A percentile compares a stretch with the other conserved stretches of the same genome.
phyloP scores from a whole-genome alignment of 306 rosid species.

The Gleditsia sinensis region DNA sequence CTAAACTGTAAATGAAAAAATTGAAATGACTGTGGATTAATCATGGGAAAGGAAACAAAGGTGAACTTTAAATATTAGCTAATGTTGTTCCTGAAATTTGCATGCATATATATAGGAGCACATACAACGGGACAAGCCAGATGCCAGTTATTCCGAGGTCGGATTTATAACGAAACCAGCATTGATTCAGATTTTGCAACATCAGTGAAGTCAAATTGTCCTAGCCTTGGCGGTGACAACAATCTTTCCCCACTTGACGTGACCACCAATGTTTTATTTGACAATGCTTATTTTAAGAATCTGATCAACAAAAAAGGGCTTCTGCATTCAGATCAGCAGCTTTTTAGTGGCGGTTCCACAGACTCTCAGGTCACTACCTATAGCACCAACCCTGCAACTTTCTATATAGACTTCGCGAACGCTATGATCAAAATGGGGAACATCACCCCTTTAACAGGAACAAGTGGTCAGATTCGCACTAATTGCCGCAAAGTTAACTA shows the following conservation, averaged over 20 bases:
- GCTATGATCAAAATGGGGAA: slow-evolving; percentile 77
- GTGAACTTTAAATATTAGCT: neutral
- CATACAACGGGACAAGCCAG: slow-evolving; percentile 77
- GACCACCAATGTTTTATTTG: slow-evolving; percentile 54
- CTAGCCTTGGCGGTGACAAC: slow-evolving; percentile 49
- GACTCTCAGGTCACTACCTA: slow-evolving; percentile 45
- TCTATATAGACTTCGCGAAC: slow-evolving; percentile 55
- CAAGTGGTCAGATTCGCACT: slow-evolving; percentile 60
- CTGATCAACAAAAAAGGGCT: slow-evolving; percentile 51
- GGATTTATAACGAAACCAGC: slow-evolving; percentile 59
- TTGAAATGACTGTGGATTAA: too few relatives aligned
- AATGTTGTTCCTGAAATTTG: neutral
- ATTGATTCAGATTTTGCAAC: slow-evolving; percentile 56
- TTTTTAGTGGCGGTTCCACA: slow-evolving; percentile 48
- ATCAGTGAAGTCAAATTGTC: slow-evolving; percentile 54
- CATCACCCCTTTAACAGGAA: slow-evolving; percentile 62
- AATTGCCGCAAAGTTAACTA: slow-evolving; percentile 55
- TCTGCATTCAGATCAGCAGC: slow-evolving; percentile 56
- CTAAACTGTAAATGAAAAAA: neutral
- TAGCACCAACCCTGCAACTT: slow-evolving; percentile 40
- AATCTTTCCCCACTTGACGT: slow-evolving; percentile 64
- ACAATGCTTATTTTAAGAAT: slow-evolving; percentile 58
- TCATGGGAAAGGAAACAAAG: too few relatives aligned
- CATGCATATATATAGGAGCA: slow-evolving; percentile 43
- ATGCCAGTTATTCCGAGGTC: slow-evolving; percentile 55